Conservation (phyloP, 306 rosid species). For the Dicorynia guianensis region DNA sequence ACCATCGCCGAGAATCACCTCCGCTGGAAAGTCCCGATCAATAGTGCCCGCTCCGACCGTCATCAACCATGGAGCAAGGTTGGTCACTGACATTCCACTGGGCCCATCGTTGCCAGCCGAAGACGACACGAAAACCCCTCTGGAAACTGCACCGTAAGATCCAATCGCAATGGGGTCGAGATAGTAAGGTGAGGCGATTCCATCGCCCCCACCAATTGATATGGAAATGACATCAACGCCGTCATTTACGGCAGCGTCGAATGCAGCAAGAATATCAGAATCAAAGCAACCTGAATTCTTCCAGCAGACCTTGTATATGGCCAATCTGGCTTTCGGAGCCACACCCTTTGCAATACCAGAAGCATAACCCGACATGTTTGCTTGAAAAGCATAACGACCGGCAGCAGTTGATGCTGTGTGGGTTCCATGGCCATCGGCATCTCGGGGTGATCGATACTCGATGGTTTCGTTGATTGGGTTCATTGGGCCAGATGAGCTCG, state of each 20-base stretch:
- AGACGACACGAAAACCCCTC: slow-evolving; percentile 78
- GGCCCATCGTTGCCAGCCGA: slow-evolving; percentile 94
- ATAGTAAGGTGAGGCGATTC: slow-evolving; percentile 74
- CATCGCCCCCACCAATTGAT: slow-evolving; percentile 89
- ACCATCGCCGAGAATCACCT: slow-evolving; percentile 65
- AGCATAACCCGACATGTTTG: slow-evolving; percentile 85
- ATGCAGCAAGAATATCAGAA: slow-evolving; percentile 84
- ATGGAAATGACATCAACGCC: slow-evolving; percentile 88
- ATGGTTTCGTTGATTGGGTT: slow-evolving; percentile 68
- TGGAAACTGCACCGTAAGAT: slow-evolving; percentile 77
- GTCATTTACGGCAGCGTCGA: slow-evolving; percentile 74
- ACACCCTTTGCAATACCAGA: slow-evolving; percentile 85
- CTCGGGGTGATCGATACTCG: slow-evolving; percentile 86
- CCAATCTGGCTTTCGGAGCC: slow-evolving; percentile 87
- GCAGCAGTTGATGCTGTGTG: slow-evolving; percentile 95
- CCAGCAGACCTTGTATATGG: slow-evolving; percentile 93
- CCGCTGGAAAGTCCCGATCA: slow-evolving; percentile 84
- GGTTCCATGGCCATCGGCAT: slow-evolving; percentile 93
- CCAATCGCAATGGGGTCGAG: slow-evolving; percentile 94
- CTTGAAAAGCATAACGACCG: slow-evolving; percentile 71
- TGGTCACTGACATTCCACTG: slow-evolving; percentile 79
- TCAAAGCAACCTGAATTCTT: slow-evolving; percentile 83
- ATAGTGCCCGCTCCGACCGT: slow-evolving; percentile 94
- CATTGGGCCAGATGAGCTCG: slow-evolving; percentile 55
- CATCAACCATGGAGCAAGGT: slow-evolving; percentile 83